Evolutionary conservation across 331 rosid genomes (phyloP).

Genomic region (Saraca asoca): DNA sequence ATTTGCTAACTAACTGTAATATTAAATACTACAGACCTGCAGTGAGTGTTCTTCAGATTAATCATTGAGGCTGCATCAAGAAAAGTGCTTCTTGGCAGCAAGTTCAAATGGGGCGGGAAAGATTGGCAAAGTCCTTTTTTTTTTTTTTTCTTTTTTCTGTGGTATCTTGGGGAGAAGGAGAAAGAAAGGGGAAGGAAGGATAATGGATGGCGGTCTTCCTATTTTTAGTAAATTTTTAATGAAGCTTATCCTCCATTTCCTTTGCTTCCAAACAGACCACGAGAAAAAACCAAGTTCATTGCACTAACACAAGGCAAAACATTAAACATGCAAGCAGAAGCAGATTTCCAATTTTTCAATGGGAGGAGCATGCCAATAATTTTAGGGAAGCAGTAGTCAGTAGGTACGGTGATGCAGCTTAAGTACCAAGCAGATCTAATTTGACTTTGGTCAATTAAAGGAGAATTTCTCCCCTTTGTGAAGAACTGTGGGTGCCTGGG

Average conservation of each 20-base stretch:
- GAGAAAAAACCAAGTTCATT: neutral
- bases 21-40: neutral
- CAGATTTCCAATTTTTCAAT: neutral
- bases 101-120: neutral
- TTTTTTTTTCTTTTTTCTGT: too few relatives aligned
- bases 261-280: too few relatives aligned
- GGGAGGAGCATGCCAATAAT: conserved; percentile 14
- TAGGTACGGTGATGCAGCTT: conserved; percentile 5
- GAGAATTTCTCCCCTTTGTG: conserved; percentile 33
- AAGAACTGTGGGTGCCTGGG: conserved; percentile 39
- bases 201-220: too few relatives aligned
- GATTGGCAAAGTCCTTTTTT: neutral
- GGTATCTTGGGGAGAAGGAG: too few relatives aligned
- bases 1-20: neutral
- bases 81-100: conserved; percentile 8
- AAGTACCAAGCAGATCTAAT: conserved; percentile 23
- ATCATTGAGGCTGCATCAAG: neutral
- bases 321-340: neutral
- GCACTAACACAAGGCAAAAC: neutral
- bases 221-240: too few relatives aligned
- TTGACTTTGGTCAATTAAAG: conserved; percentile 32
- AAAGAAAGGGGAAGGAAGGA: too few relatives aligned
- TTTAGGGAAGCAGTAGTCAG: conserved; percentile 12
- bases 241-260: too few relatives aligned
- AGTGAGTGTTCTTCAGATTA: neutral